These are phyloP conservation scores for Panellus pusillus DNA, from an alignment of 768 basidiomycete genomes.

Conservation along the genomic window DNA sequence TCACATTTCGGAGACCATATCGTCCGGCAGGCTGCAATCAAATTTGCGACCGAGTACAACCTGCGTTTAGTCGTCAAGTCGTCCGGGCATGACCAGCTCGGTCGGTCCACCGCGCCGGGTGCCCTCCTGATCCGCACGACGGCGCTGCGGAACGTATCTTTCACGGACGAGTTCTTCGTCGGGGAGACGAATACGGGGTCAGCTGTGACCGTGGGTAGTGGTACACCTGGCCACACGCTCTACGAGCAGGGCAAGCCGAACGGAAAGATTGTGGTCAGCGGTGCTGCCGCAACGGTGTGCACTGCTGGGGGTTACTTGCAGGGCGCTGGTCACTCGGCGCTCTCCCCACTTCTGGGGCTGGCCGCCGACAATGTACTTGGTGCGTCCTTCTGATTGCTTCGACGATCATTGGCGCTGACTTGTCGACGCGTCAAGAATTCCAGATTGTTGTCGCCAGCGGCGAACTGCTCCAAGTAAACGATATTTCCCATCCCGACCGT, in stretches of 20 bases:
- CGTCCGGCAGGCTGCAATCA: constrained; percentile 26
- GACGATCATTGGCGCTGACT: not conserved
- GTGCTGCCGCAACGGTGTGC: constrained; percentile 27
- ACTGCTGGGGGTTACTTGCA: constrained; percentile 33
- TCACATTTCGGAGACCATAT: not conserved
- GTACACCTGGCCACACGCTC: constrained; percentile 22
- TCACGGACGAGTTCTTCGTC: constrained; percentile 19
- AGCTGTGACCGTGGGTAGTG: constrained; percentile 30
- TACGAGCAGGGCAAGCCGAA: constrained; percentile 25
- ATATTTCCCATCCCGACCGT: not conserved
- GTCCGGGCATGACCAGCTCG: constrained; percentile 35
- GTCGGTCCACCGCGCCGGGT: constrained; percentile 33
- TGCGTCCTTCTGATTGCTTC: not conserved
- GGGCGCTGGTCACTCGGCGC: constrained; percentile 32
- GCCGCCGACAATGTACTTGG: constrained; percentile 24
- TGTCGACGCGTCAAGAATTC: not conserved
- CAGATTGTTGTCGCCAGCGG: constrained; percentile 2
- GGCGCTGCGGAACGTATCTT: constrained; percentile 28
- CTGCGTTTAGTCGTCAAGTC: constrained; percentile 33
- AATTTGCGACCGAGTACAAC: constrained; percentile 29
- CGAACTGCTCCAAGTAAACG: not conserved
- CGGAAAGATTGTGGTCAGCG: constrained; percentile 29
- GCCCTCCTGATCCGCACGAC: constrained; percentile 34
- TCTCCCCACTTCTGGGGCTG: constrained; percentile 27
- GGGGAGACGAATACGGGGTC: constrained; percentile 24